Percentiles rank a stretch among this genome's conserved stretches.
Evolutionary conservation across 495 filamentous ascomycete species (phyloP).

Genomic region (Sporormia fimetaria): DNA sequence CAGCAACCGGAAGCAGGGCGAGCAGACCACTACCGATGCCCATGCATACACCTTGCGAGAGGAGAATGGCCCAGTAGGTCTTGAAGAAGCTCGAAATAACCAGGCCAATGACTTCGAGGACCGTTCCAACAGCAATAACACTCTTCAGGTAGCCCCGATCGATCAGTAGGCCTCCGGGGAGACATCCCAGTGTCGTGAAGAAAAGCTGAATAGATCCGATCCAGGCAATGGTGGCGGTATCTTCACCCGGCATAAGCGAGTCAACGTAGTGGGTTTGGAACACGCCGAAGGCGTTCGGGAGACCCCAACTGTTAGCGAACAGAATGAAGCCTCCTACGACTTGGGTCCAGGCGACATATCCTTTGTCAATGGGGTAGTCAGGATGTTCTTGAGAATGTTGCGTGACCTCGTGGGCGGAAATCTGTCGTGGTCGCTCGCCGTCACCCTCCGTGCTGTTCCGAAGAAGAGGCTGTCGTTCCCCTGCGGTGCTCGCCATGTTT

Average conservation of each 20-base stretch:
- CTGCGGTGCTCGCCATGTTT: no score
- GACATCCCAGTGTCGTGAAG: slow-evolving; percentile 20
- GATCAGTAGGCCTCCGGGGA: slow-evolving; percentile 14
- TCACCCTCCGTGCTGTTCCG: no score
- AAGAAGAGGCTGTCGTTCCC: no score
- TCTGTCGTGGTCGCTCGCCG: no score
- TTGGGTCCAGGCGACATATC: slow-evolving; percentile 6
- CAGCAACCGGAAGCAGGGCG: slow-evolving; percentile 4
- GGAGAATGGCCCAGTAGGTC: slow-evolving; percentile 6
- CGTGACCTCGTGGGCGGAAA: no score
- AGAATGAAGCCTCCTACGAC: slow-evolving; percentile 4
- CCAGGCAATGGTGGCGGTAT: slow-evolving; percentile 22
- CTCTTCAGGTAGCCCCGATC: slow-evolving; percentile 24
- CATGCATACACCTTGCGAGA: slow-evolving; percentile 10
- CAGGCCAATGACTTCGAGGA: slow-evolving; percentile 2
- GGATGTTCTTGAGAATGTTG: no score
- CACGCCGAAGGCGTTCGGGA: slow-evolving; percentile 23
- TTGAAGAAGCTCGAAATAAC: slow-evolving; percentile 4
- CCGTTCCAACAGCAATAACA: slow-evolving; percentile 11
- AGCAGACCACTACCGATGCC: slow-evolving; percentile 6
- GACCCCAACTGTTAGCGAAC: slow-evolving; percentile 15
- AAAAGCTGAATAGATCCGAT: slow-evolving; percentile 25
- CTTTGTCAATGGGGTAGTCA: no score
- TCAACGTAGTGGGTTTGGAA: slow-evolving; percentile 22
- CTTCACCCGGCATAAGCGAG: slow-evolving; percentile 6